Percentiles rank a stretch among this genome's conserved stretches.
phyloP scores from a whole-genome alignment of 495 filamentous ascomycete species.

The Penicillium herquei region DNA sequence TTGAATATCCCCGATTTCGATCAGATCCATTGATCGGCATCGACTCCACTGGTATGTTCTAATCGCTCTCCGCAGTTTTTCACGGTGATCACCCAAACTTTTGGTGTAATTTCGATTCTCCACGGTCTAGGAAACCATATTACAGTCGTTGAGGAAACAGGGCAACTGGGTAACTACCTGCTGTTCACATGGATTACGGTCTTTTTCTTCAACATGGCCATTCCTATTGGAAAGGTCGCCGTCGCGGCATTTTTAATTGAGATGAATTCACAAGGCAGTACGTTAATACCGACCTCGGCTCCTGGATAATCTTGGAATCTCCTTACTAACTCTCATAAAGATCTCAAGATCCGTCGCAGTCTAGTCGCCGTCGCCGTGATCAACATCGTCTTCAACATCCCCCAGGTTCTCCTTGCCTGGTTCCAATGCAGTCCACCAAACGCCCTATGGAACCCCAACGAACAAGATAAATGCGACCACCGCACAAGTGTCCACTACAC shows the following conservation, averaged over 20 bases:
- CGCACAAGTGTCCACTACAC: constrained; percentile 24
- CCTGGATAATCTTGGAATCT: neutral
- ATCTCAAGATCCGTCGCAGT: constrained; percentile 23
- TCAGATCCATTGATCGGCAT: too few relatives aligned
- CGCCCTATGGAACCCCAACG: constrained; percentile 24
- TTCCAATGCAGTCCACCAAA: constrained; percentile 22
- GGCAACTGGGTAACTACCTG: constrained; percentile 22
- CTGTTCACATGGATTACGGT: constrained; percentile 29
- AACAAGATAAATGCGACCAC: constrained; percentile 20
- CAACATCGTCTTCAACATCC: constrained; percentile 26
- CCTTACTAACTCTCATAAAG: constrained; percentile 2
- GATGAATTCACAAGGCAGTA: constrained; percentile 26
- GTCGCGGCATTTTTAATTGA: constrained; percentile 27
- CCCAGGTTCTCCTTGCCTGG: constrained; percentile 21
- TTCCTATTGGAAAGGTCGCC: constrained; percentile 26
- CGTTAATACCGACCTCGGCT: neutral
- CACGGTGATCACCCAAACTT: constrained; percentile 23
- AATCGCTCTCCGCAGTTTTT: constrained; percentile 2
- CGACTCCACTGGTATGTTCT: too few relatives aligned
- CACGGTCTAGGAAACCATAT: constrained; percentile 26
- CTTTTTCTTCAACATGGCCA: constrained; percentile 28
- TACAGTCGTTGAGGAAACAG: constrained; percentile 9
- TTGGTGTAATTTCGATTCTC: constrained; percentile 21
- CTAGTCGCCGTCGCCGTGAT: constrained; percentile 20
- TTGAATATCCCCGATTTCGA: too few relatives aligned